Base-by-base conservation (phyloP, 768 basidiomycete genomes). In the Neoboletus brunneissimus region DNA sequence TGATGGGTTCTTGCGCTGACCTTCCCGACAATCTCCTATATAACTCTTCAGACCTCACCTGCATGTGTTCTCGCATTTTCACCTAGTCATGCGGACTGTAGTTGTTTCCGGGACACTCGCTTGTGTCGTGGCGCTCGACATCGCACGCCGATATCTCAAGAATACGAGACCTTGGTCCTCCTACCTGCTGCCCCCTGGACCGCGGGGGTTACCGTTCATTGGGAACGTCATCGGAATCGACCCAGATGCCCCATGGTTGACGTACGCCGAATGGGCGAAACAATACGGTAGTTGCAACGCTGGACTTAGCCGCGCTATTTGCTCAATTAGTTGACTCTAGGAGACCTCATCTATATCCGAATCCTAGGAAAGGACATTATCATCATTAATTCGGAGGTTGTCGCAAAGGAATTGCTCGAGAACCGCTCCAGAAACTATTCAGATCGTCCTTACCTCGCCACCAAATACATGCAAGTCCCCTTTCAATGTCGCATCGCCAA, bases 291-390 rank as follows among this genome's bases (percentile, higher is more conserved):
- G 8, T 46, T 38, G n/a, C 29, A 52, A 18, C n/a, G 10, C 47
- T 46, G 35, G 49, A 32, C 27, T 22, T 20, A 2, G 7, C 29
- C 40, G 8, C 22, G 35, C 27, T 27, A 40, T 48, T 12, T 38
- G 34, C 56, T 57, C 45, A 63, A 38, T 9, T 27, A 32, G 8
- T 8, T 23, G 35, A 37, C 25, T 23, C 18, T 48, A 79, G 76
- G 79, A 1, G 68, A 78, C n/a, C 63, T 86, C 13, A 74, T 86
- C 29, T 79, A 79, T 23, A 78, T 79, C 55, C 73, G 72, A 32
- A 64, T 76, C 25, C 73, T 79, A 57, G 81, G 79, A 55, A 71
- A 68, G n/a, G 70, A 69, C 22, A 70, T 77, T 15, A 68, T 85
- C 46, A 66, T 83, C 55, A 64, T 85, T 22, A 83, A 80, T 67